Evolutionary conservation across 2,329 filamentous ascomycete species (phyloP).

Genomic region (Penicillium italicum): DNA sequence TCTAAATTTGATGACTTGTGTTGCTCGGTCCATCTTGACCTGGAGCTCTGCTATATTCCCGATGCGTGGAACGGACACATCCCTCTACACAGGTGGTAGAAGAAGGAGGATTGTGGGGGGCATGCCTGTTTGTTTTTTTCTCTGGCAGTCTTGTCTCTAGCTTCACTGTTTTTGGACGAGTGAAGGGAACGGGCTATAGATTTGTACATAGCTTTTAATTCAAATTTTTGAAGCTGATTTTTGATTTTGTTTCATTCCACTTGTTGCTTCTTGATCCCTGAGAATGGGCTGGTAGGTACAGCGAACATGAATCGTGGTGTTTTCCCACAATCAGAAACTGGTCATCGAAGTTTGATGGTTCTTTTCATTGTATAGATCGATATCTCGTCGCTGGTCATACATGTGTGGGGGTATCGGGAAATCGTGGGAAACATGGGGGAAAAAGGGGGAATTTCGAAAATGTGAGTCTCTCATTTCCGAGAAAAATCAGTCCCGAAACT

Average conservation of each 20-base stretch:
- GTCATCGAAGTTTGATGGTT: background rate
- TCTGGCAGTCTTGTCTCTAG: background rate
- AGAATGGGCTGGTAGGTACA: background rate
- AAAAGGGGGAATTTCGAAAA: background rate
- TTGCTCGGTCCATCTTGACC: conserved; percentile 9
- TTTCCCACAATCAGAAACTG: background rate
- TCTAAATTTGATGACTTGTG: conserved; percentile 12
- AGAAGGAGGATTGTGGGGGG: background rate
- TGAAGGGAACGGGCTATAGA: conserved; percentile 7
- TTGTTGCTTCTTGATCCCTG: background rate
- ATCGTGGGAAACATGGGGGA: background rate
- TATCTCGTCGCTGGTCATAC: background rate
- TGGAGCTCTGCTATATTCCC: conserved; percentile 4
- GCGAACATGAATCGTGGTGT: background rate
- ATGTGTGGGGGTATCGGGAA: conserved; percentile 5
- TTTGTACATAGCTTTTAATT: conserved; percentile 25
- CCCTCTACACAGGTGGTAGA: background rate
- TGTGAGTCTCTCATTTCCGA: background rate
- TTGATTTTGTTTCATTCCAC: background rate
- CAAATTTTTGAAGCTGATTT: conserved; percentile 16
- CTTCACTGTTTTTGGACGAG: background rate
- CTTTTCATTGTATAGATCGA: conserved; percentile 1
- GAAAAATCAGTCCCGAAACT: background rate
- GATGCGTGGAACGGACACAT: background rate
- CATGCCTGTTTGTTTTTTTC: background rate